These are phyloP conservation scores for Termitomyces sp. DNA, from an alignment of 768 basidiomycete genomes.

Conservation along the genomic window DNA sequence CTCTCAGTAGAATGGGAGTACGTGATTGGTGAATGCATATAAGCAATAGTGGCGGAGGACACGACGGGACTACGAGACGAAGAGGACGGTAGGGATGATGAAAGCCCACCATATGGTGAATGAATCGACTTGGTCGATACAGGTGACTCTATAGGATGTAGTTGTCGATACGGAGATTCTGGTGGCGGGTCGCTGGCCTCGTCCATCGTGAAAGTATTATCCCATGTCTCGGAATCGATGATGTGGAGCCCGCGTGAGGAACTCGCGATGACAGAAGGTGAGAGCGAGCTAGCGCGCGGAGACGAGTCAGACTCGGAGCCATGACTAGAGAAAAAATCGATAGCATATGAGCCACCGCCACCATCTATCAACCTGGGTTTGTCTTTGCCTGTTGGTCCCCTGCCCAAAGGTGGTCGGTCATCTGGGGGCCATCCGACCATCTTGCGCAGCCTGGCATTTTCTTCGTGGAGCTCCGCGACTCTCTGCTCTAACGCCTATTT, in stretches of 20 bases:
- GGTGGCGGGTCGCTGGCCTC: conserved; percentile 31
- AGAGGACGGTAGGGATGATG: conserved; percentile 35
- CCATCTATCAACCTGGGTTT: conserved; percentile 54
- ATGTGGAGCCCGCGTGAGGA: conserved; percentile 43
- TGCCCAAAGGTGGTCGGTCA: conserved; percentile 66
- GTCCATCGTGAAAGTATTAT: conserved; percentile 47
- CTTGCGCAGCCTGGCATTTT: conserved; percentile 70
- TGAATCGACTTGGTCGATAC: conserved; percentile 44
- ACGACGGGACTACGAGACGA: conserved; percentile 39
- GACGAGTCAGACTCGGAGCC: conserved; percentile 44
- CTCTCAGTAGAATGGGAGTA: conserved; percentile 50
- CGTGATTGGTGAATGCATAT: conserved; percentile 31
- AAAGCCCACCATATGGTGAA: conserved; percentile 33
- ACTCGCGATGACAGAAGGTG: conserved; percentile 52
- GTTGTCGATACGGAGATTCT: conserved; percentile 38
- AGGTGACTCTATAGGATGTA: conserved; percentile 37
- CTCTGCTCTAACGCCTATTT: conserved; percentile 74
- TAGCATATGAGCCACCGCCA: conserved; percentile 16
- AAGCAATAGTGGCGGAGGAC: conserved; percentile 27
- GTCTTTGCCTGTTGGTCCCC: conserved; percentile 85
- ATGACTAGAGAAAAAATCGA: conserved; percentile 31
- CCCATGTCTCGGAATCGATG: conserved; percentile 49
- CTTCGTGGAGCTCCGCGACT: conserved; percentile 78
- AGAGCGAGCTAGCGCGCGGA: conserved; percentile 54
- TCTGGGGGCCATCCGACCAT: conserved; percentile 72